Percentiles rank a stretch among this genome's conserved stretches.
Conservation (phyloP, 2,329 filamentous ascomycete genomes). For the Penicillium sumatraense region DNA sequence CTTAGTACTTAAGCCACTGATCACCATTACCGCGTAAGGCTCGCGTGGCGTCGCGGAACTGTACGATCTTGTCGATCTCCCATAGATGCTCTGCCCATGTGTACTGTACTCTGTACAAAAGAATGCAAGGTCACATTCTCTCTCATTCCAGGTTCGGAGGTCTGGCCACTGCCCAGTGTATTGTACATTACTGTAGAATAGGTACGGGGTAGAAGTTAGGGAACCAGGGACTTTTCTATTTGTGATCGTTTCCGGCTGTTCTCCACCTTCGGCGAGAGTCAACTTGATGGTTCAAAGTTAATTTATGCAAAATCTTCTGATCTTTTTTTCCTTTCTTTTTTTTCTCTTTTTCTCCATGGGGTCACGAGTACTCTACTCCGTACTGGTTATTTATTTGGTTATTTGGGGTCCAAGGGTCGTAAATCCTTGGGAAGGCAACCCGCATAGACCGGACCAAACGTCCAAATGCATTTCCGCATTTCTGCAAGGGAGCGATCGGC, state of each 20-base stretch:
- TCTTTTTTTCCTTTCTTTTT: not conserved
- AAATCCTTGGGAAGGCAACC: not conserved
- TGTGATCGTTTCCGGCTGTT: slow-evolving; percentile 24
- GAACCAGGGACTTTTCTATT: not conserved
- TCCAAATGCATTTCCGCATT: not conserved
- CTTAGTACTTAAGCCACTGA: too few species aligned
- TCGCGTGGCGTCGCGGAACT: slow-evolving; percentile 23
- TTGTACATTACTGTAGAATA: too few species aligned
- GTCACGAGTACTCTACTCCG: too few species aligned
- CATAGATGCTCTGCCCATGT: slow-evolving; percentile 18
- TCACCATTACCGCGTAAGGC: slow-evolving; percentile 16
- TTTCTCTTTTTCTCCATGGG: not conserved
- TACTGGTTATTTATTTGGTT: not conserved
- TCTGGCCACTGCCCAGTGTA: too few species aligned
- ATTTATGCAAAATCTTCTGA: not conserved
- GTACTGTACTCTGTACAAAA: too few species aligned
- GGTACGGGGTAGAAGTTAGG: not conserved
- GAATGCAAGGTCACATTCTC: slow-evolving; percentile 13
- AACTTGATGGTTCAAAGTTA: slow-evolving; percentile 6
- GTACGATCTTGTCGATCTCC: slow-evolving; percentile 21
- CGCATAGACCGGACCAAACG: not conserved
- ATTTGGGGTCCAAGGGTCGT: not conserved
- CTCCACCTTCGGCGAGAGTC: slow-evolving; percentile 18
- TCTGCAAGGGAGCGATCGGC: slow-evolving; percentile 12
- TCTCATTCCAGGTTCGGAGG: slow-evolving; percentile 7